These are phyloP conservation scores for Stropharia rugosoannulata DNA, from an alignment of 768 basidiomycete genomes.

Conservation along the genomic window DNA sequence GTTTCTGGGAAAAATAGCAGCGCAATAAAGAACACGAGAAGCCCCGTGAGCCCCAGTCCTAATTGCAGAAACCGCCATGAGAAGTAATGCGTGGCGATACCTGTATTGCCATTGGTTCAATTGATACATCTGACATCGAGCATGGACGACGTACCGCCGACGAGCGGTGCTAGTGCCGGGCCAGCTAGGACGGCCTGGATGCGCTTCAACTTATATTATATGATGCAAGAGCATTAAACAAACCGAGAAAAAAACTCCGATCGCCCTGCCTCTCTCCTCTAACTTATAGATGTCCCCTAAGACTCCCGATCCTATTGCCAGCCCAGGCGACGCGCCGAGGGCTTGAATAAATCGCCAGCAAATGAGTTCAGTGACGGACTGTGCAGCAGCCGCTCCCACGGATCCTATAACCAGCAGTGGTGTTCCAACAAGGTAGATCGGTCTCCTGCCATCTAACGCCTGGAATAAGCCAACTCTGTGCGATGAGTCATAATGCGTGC, in stretches of 20 bases:
- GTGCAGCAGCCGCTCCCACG: constrained; percentile 52
- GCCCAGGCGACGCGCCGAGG: constrained; percentile 54
- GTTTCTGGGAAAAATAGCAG: constrained; percentile 60
- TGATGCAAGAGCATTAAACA: constrained; percentile 2
- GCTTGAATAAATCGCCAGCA: constrained; percentile 63
- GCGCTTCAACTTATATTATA: not conserved
- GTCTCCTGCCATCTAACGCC: constrained; percentile 55
- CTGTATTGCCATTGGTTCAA: constrained; percentile 21
- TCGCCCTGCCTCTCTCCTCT: constrained; percentile 54
- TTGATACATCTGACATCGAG: not conserved
- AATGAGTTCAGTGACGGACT: constrained; percentile 44
- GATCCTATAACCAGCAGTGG: constrained; percentile 59
- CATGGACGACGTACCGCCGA: constrained; percentile 39
- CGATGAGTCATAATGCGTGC: not conserved
- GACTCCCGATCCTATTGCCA: constrained; percentile 51
- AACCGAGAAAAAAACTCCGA: constrained; percentile 56
- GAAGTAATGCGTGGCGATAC: constrained; percentile 54
- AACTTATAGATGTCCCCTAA: constrained; percentile 63
- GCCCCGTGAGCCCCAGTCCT: constrained; percentile 37
- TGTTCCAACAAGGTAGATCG: constrained; percentile 56
- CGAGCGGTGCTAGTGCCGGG: constrained; percentile 57
- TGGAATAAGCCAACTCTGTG: not conserved
- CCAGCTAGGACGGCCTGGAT: constrained; percentile 52
- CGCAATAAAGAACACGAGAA: constrained; percentile 39
- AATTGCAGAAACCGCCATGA: constrained; percentile 68